Evolutionary conservation across 139 green algal species (phyloP), one percentile per base, ranked within the genome.

Genomic region (Chlamydomonas schloesseri): DNA sequence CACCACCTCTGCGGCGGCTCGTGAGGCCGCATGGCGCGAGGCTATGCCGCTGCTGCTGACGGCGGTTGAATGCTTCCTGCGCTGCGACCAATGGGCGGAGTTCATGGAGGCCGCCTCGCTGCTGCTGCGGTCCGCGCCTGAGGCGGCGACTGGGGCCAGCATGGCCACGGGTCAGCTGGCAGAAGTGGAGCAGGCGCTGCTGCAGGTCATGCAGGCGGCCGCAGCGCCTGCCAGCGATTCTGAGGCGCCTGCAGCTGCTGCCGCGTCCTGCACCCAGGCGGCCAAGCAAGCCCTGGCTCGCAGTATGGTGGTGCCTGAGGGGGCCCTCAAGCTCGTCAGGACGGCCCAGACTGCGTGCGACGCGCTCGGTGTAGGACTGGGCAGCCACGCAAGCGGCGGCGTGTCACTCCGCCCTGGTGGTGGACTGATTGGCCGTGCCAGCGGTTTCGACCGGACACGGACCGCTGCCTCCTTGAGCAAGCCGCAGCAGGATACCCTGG

Each of bases 21-120:
- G 34, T 3, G 58, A 71, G 34, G n/a, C 3, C 13, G 33, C 34
- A 6, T 82, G 75, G 77, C 6, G 29, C 62, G 42, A 13, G 62
- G 77, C 77, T 28, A 28, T 11, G 21, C 57, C 75, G 62, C 37
- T 73, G 62, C 46, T 83, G 28, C 37, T 8, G 6, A 62, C 73
- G 62, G 77, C 77, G 18, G 37, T 28, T 17, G n/a, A 46, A 26
- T 83, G 77, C 46, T 83, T 83, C 31, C 18, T 18, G 24, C 37
- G 62, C 62, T n/a, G 28, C 0, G 62, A 62, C 62, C 28, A 73
- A n/a, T 73, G 62, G 77, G 37, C 36, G 28, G 77, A 62, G 26
- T 37, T 72, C 4, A 42, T 83, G 62, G 77, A 83, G 60, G 77
- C 36, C 6, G 60, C 73, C 37, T 11, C 77, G 37, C 77, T 83